Conservation (phyloP, 495 filamentous ascomycete genomes). For the Bacidia gigantensis region DNA sequence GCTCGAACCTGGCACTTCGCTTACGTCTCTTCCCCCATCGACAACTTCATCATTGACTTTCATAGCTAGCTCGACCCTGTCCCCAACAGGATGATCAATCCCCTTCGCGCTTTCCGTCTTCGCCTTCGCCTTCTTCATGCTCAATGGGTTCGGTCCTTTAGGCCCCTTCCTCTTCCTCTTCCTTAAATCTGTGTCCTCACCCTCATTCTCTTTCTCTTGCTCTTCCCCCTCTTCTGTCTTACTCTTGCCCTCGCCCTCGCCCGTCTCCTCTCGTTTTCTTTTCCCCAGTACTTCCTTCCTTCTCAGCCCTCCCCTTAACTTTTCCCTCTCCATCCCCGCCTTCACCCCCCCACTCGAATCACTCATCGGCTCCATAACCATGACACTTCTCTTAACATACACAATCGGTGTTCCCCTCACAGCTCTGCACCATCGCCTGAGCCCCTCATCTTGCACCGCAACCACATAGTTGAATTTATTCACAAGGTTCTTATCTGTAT, state of each 20-base stretch:
- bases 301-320: conserved; percentile 61
- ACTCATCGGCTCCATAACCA: conserved; percentile 86
- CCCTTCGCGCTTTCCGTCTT: conserved; percentile 9
- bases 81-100: conserved; percentile 14
- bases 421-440: conserved; percentile 38
- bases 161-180: conserved; percentile 56
- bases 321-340: conserved; percentile 55
- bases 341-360: conserved; percentile 43
- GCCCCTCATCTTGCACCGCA: conserved; percentile 53
- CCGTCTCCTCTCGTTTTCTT: conserved; percentile 33
- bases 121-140: conserved; percentile 56
- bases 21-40: conserved; percentile 18
- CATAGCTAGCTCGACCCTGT: not conserved
- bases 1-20: conserved; percentile 18
- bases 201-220: conserved; percentile 20
- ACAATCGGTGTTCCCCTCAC: conserved; percentile 69
- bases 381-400: conserved; percentile 72
- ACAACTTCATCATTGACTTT: not conserved
- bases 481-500: not conserved
- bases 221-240: conserved; percentile 7
- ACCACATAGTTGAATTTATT: conserved; percentile 91
- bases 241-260: conserved; percentile 29
- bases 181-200: conserved; percentile 20
- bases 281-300: conserved; percentile 27
- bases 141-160: conserved; percentile 81